Evolutionary conservation across 163 green algal species (phyloP), one percentile per base, ranked within the genome.

Genomic region (Botryococcus braunii): DNA sequence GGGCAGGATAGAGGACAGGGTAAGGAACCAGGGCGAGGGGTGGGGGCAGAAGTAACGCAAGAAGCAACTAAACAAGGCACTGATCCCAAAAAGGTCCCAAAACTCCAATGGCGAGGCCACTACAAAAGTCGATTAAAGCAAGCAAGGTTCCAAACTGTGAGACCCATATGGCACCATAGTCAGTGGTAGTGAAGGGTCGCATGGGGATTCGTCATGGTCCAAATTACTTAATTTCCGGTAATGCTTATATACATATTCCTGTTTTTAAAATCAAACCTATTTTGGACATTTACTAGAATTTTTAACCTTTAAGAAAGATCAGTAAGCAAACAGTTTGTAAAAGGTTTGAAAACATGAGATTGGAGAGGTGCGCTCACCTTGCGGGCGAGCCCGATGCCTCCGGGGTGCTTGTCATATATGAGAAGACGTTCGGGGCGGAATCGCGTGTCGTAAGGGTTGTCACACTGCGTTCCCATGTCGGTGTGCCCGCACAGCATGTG

Each of bases 401-500:
- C 91, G 0, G 82, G 82, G 62, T 96, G 83, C 60, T 85, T 89
- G 81, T 98, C 93, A 70, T 86, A 98, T 56, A 98, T 46, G 43
- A 98, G 85, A 38, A 98, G 64, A 27, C 93, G 81, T 69, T 96
- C 88, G 25, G 92, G 89, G 49, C 82, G 78, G 79, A 88, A 97
- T 11, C 92, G 81, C 3, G 85, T 86, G 75, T 92, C 86, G 63
- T 93, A 91, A 0, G 88, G 87, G 74, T 92, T 91, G 76, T 93
- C 91, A 69, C 92, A 98, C 79, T 96, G 88, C 1, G 76, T 72
- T 21, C 73, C 75, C 66, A 89, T 73, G 69, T 86, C 80, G 62
- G 23, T 58, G 58, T 41, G 60, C 17, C 69, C 64, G 56, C 73
- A 78, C 62, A 73, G 55, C 58, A 98, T 65, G 77, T 83, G 88